Evolutionary conservation across 495 filamentous ascomycete genomes (phyloP), one percentile per base, ranked within the genome.

Genomic region (Pseudotulostoma volvatum): DNA sequence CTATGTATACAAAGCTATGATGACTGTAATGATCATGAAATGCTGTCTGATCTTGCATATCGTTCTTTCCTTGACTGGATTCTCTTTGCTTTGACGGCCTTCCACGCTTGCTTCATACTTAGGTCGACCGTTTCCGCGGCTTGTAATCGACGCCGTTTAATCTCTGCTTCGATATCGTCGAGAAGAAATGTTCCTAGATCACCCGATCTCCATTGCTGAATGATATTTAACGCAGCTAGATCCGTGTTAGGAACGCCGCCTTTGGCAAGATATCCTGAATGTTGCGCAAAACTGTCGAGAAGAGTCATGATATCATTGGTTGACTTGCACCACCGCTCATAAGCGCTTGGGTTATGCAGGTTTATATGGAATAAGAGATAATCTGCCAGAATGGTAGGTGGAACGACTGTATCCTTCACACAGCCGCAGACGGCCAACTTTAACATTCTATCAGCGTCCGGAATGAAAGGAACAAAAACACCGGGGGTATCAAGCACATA

Each of bases 381-480:
- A 49, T 97, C 90, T 7, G 82, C 86, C 15, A 96, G 45, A 2
- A 77, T 81, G 34, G 76, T 67, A 0, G 77, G 64, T 2, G 79
- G 66, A 28, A 97, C 73, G 16, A 96, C 65, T 0, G 79, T 78
- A 52, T 94, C 87, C 49, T 93, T 90, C 18, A 96, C 84, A 55
- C 79, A 83, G 3, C 87, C 90, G 33, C 83, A 85, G 0, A 96
- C 68, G 4, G 88, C 76, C 14, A 97, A 68, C 56, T 92, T 93
- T 21, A 97, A 62, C 90, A 97, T 97, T 18, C 79, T 73, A 51
- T 87, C 81, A 3, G 77, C 68, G 54, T 86, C 70, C 0, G 77
- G 68, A 25, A 96, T 81, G 55, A 90, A 93, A 0, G 90, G 90
- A 39, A 95, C 68, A 57, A 96, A 96, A 2, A 97, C 86, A 19